These are phyloP conservation scores for Pinus albicaulis DNA, from an alignment of 75 land plant genomes.

Conservation along the genomic window DNA sequence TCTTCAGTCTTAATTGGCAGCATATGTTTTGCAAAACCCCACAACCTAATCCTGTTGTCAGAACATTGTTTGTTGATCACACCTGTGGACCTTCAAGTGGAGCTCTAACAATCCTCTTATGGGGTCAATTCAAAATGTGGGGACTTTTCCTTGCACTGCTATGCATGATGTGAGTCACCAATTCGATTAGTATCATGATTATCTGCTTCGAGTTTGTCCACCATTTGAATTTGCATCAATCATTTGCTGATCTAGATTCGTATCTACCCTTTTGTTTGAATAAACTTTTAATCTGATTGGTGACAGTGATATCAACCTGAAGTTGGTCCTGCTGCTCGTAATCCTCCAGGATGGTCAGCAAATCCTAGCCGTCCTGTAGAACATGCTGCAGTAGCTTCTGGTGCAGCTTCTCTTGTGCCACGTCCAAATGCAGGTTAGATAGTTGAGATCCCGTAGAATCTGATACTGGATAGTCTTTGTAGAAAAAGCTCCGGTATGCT, in stretches of 20 bases:
- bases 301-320: slow-evolving; percentile 61
- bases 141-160: not conserved
- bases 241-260: not conserved
- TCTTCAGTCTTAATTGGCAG: slow-evolving; percentile 80
- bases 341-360: slow-evolving; percentile 72
- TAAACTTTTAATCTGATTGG: slow-evolving; percentile 7
- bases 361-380: slow-evolving; percentile 46
- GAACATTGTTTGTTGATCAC: slow-evolving; percentile 79
- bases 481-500: not conserved
- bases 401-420: slow-evolving; percentile 45
- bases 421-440: slow-evolving; percentile 44
- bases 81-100: slow-evolving; percentile 78
- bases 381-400: slow-evolving; percentile 60
- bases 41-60: slow-evolving; percentile 70
- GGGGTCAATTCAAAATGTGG: not conserved
- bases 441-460: not conserved
- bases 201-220: not conserved
- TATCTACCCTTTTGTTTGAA: not conserved
- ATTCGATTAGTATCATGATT: too few relatives aligned
- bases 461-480: too few relatives aligned
- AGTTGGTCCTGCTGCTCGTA: slow-evolving; percentile 47
- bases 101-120: slow-evolving; percentile 30
- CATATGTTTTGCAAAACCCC: slow-evolving; percentile 76
- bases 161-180: not conserved
- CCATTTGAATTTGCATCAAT: not conserved